Conservation (phyloP, 2,329 filamentous ascomycete species). For the Arthrobotrys entomopaga region DNA sequence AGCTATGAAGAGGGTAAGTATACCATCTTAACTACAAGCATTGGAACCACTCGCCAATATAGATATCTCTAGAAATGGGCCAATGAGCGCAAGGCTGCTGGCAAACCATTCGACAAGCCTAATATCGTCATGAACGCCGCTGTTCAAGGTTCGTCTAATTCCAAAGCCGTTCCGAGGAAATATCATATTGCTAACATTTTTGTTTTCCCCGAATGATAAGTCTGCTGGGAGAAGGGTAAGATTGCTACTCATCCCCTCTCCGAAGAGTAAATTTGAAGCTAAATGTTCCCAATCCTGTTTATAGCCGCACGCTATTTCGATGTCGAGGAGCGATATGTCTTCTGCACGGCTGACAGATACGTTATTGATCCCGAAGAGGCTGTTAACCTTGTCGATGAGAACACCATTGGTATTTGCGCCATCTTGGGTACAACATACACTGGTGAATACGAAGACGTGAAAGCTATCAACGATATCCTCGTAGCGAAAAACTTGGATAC, state of each 20-base stretch:
- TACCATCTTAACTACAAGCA: not conserved
- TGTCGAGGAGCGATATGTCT: slow-evolving; percentile 84
- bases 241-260: not conserved
- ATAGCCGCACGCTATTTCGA: slow-evolving; percentile 80
- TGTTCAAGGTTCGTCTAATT: slow-evolving; percentile 76
- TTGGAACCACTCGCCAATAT: not conserved
- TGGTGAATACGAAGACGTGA: slow-evolving; percentile 93
- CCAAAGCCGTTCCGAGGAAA: no score
- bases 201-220: not conserved
- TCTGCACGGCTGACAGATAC: slow-evolving; percentile 71
- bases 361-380: slow-evolving; percentile 73
- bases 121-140: slow-evolving; percentile 97
- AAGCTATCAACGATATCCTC: slow-evolving; percentile 88
- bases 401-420: slow-evolving; percentile 87
- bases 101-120: slow-evolving; percentile 80
- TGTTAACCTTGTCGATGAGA: slow-evolving; percentile 72
- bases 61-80: slow-evolving; percentile 70
- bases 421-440: slow-evolving; percentile 96
- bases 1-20: slow-evolving; percentile 84
- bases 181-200: no score
- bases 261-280: no score
- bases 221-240: slow-evolving; percentile 52
- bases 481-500: slow-evolving; percentile 78
- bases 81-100: slow-evolving; percentile 82
- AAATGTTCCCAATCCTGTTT: not conserved